Conservation (phyloP, 352 stramenopile genomes). For the Thraustochytrium striatum region DNA sequence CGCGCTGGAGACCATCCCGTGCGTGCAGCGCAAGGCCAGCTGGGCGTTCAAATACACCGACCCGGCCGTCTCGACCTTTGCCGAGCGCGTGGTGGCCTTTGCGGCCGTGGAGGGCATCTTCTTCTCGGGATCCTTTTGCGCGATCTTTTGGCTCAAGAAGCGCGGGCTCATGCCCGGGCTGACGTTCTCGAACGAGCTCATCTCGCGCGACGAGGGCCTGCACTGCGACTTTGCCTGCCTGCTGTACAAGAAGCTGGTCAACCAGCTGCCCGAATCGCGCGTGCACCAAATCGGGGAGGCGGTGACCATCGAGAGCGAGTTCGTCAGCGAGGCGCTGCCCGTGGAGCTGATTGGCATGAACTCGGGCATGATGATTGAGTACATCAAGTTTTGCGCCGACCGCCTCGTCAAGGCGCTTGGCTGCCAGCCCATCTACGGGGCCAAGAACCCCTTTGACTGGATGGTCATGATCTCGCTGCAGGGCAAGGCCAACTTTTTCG, state of each 20-base stretch:
- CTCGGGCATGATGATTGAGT: constrained; percentile 91
- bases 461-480: constrained; percentile 99
- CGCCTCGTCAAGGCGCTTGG: constrained; percentile 85
- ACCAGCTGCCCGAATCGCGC: constrained; percentile 84
- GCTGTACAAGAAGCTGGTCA: constrained; percentile 94
- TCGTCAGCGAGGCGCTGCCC: constrained; percentile 90
- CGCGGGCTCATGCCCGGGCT: constrained; percentile 95
- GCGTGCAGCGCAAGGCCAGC: constrained; percentile 91
- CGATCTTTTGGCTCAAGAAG: constrained; percentile 99
- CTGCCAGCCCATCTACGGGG: constrained; percentile 85
- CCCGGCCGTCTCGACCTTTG: constrained; percentile 81
- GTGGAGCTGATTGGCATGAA: constrained; percentile 99
- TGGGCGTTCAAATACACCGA: constrained; percentile 97
- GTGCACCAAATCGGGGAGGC: constrained; percentile 88
- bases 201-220: constrained; percentile 94
- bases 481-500: constrained; percentile 97
- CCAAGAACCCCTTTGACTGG: constrained; percentile 95
- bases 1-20: constrained; percentile 95
- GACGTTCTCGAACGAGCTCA: constrained; percentile 98
- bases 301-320: constrained; percentile 96
- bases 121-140: constrained; percentile 97
- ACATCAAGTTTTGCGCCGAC: constrained; percentile 98
- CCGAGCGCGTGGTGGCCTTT: constrained; percentile 94
- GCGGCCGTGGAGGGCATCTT: constrained; percentile 97
- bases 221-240: constrained; percentile 98